Conservation (phyloP, 208 protist species). For the Acanthamoeba sp. region DNA sequence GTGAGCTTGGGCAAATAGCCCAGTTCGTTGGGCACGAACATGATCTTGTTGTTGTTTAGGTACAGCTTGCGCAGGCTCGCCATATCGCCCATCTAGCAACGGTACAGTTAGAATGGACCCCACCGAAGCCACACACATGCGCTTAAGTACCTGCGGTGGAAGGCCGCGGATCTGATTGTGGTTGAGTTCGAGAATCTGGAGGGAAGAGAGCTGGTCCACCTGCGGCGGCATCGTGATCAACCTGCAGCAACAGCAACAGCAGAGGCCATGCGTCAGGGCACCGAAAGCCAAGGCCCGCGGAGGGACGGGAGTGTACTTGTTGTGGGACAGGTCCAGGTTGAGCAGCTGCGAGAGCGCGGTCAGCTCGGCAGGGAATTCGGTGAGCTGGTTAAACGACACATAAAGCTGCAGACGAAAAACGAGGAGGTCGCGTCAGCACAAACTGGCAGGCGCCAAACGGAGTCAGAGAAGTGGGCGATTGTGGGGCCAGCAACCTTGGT, state of each 20-base stretch:
- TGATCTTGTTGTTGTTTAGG: slow-evolving; percentile 68
- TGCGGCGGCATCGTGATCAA: slow-evolving; percentile 37
- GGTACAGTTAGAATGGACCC: not conserved
- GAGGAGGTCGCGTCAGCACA: too few species aligned
- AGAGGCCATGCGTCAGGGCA: too few species aligned
- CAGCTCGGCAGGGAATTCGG: slow-evolving; percentile 50
- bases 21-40: slow-evolving; percentile 13
- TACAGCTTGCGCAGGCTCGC: slow-evolving; percentile 29
- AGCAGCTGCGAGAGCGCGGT: not conserved
- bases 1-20: slow-evolving; percentile 41
- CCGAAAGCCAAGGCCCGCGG: not conserved
- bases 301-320: not conserved
- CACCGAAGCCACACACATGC: too few species aligned
- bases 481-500: too few species aligned
- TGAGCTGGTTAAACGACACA: slow-evolving; percentile 18
- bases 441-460: too few species aligned
- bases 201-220: not conserved
- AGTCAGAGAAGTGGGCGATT: too few species aligned
- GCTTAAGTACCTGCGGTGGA: slow-evolving; percentile 50
- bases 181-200: slow-evolving; percentile 57
- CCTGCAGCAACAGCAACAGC: too few species aligned
- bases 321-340: slow-evolving; percentile 27
- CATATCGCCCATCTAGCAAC: slow-evolving; percentile 61
- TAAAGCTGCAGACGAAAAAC: not conserved
- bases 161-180: slow-evolving; percentile 47